A percentile compares a stretch with the other conserved stretches of the same genome.
Conservation (phyloP, 1,284 basidiomycete genomes). For the Neolentinus lepideus region DNA sequence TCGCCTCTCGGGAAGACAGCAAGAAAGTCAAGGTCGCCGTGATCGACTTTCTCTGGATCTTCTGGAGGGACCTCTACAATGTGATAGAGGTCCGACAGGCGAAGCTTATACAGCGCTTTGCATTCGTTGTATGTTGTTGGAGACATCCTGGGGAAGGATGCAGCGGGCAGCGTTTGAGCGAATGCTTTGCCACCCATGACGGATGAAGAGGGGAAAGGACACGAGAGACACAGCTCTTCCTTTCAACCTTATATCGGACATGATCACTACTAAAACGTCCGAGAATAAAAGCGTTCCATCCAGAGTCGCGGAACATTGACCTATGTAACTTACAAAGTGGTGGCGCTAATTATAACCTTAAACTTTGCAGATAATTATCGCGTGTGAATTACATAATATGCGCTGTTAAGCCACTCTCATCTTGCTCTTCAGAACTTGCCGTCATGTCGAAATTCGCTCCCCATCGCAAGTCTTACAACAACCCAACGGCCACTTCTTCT, state of each 20-base stretch:
- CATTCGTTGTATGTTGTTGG: slow-evolving; percentile 40
- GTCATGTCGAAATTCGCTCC: slow-evolving; percentile 78
- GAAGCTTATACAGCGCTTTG: slow-evolving; percentile 34
- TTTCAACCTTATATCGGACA: background rate
- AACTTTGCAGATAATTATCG: no score
- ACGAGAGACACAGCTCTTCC: background rate
- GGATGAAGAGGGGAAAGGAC: background rate
- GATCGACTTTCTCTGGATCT: slow-evolving; percentile 52
- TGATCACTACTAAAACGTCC: background rate
- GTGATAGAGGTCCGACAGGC: slow-evolving; percentile 37
- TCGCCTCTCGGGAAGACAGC: slow-evolving; percentile 33
- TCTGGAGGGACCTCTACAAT: slow-evolving; percentile 48
- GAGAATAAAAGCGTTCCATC: no score
- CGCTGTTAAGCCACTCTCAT: no score
- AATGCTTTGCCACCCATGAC: slow-evolving; percentile 68
- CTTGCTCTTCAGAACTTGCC: no score
- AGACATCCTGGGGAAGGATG: slow-evolving; percentile 52
- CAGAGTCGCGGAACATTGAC: no score
- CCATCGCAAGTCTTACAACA: slow-evolving; percentile 50
- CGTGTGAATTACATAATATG: no score
- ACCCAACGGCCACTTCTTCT: slow-evolving; percentile 50
- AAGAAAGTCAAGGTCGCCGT: slow-evolving; percentile 63
- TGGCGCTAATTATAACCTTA: no score
- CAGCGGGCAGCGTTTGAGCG: slow-evolving; percentile 30
- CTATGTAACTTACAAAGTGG: no score